Conservation (phyloP, 192 early-diverging fungal genomes). For the Allomyces macrogynus region DNA sequence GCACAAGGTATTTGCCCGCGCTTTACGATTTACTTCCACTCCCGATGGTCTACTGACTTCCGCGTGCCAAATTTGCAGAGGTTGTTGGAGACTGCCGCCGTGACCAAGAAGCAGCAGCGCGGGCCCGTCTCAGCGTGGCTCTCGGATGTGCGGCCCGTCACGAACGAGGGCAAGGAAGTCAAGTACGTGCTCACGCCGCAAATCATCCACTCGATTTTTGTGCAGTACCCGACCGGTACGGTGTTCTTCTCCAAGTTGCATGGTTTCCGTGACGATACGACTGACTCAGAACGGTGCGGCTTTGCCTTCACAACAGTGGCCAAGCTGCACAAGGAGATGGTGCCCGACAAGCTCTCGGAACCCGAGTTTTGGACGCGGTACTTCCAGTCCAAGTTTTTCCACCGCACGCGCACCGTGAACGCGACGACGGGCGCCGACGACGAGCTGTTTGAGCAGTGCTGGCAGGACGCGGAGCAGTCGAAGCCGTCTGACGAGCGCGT, state of each 20-base stretch:
- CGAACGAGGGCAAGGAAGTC: slow-evolving; percentile 9
- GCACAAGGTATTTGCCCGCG: no score
- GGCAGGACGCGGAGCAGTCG: no score
- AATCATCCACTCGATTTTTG: slow-evolving; percentile 28
- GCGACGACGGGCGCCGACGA: no score
- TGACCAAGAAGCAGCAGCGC: no score
- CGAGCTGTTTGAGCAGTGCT: no score
- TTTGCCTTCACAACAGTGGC: background rate
- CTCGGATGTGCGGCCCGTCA: no score
- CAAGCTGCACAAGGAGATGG: slow-evolving; percentile 14
- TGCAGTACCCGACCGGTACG: slow-evolving; percentile 22
- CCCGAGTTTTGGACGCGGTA: slow-evolving; percentile 27
- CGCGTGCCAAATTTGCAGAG: no score
- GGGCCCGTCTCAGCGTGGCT: no score
- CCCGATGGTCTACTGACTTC: no score
- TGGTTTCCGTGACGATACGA: slow-evolving; percentile 6
- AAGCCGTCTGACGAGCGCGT: no score
- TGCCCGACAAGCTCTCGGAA: slow-evolving; percentile 20
- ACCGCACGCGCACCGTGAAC: slow-evolving; percentile 8
- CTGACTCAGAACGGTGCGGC: slow-evolving; percentile 1
- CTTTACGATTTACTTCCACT: no score
- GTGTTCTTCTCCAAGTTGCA: background rate
- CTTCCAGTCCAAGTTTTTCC: slow-evolving; percentile 19
- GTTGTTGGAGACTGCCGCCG: no score
- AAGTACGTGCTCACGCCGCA: slow-evolving; percentile 24